These are phyloP conservation scores for Phytopythium chamaehyphon DNA, from an alignment of 352 stramenopile genomes.

Conservation along the genomic window DNA sequence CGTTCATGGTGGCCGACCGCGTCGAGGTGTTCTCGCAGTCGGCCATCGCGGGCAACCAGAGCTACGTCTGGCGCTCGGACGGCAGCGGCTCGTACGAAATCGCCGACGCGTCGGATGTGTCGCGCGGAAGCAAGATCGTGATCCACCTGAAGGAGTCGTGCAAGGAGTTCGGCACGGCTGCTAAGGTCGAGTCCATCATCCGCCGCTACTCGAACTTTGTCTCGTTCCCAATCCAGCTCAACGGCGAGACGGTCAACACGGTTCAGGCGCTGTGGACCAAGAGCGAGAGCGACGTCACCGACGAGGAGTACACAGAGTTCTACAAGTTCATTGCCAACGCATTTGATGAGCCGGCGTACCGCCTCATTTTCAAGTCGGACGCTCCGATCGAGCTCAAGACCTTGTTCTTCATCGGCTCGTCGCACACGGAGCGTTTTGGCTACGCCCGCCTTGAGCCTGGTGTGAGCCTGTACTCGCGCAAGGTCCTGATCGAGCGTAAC, in stretches of 20 bases:
- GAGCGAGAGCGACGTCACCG: slow-evolving; percentile 92
- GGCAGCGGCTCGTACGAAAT: slow-evolving; percentile 83
- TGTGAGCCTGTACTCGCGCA: slow-evolving; percentile 98
- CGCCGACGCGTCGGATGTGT: slow-evolving; percentile 55
- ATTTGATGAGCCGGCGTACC: slow-evolving; percentile 92
- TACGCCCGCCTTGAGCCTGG: slow-evolving; percentile 94
- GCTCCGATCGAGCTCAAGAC: slow-evolving; percentile 98
- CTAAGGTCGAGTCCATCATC: slow-evolving; percentile 95
- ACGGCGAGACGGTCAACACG: slow-evolving; percentile 97
- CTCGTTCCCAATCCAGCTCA: slow-evolving; percentile 97
- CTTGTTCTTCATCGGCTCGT: slow-evolving; percentile 96
- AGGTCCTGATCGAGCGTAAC: slow-evolving; percentile 99
- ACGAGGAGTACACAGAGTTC: slow-evolving; percentile 97
- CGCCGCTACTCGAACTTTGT: slow-evolving; percentile 99
- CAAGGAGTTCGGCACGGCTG: slow-evolving; percentile 91
- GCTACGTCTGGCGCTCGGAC: slow-evolving; percentile 76
- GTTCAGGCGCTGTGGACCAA: slow-evolving; percentile 98
- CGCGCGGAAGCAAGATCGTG: slow-evolving; percentile 95
- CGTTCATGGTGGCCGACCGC: slow-evolving; percentile 98
- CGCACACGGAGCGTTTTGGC: slow-evolving; percentile 97
- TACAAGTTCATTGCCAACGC: slow-evolving; percentile 97
- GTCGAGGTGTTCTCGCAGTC: slow-evolving; percentile 92
- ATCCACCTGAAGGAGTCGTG: slow-evolving; percentile 97
- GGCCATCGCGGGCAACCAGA: slow-evolving; percentile 40
- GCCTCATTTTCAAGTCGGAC: slow-evolving; percentile 97